Evolutionary conservation across 305 asterid species (phyloP).

Genomic region (Fraxinus sp.): DNA sequence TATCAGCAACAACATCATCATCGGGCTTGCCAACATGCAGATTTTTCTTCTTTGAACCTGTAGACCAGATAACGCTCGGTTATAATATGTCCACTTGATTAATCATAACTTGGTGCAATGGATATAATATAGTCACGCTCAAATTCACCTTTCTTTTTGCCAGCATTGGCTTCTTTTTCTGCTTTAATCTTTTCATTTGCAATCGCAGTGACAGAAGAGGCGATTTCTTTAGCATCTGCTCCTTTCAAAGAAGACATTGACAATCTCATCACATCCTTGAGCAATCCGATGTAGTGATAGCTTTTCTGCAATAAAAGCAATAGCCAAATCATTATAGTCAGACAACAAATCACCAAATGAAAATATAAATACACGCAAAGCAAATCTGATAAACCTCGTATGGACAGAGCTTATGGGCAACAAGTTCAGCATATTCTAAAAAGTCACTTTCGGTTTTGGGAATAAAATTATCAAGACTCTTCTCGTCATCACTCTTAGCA

Average conservation of each 20-base stretch:
- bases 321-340: conserved; percentile 12
- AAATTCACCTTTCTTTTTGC: conserved; percentile 74
- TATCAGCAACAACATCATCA: conserved; percentile 55
- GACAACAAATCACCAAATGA: neutral
- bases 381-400: conserved; percentile 57
- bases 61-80: conserved; percentile 11
- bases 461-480: conserved; percentile 74
- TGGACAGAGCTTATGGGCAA: conserved; percentile 70
- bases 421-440: conserved; percentile 74
- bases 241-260: conserved; percentile 81
- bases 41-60: conserved; percentile 85
- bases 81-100: neutral
- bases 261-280: conserved; percentile 79
- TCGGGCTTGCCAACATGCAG: conserved; percentile 64
- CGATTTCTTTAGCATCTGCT: conserved; percentile 78
- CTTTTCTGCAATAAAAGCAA: conserved; percentile 63
- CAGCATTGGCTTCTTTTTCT: conserved; percentile 84
- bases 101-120: neutral
- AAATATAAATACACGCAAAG: neutral
- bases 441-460: conserved; percentile 84
- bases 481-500: conserved; percentile 64
- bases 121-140: neutral
- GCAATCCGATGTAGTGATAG: conserved; percentile 73
- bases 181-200: conserved; percentile 93
- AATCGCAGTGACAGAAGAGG: conserved; percentile 83